Evolutionary conservation across 345 rosid genomes (phyloP).

Genomic region (Bruguiera parviflora): DNA sequence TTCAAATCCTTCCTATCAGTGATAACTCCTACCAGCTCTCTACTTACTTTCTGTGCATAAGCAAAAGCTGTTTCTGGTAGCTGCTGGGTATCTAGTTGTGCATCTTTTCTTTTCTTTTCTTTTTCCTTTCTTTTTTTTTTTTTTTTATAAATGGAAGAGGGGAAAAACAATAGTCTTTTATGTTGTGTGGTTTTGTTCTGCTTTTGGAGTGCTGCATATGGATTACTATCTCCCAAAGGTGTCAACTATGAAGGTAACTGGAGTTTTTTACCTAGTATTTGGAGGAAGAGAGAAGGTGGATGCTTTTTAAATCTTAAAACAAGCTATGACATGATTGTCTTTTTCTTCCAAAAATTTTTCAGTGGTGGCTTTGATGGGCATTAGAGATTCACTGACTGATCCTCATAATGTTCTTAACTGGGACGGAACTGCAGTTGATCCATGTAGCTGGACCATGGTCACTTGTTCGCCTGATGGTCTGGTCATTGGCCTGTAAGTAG

Average conservation of each 20-base stretch:
- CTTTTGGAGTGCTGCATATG: constrained; percentile 44
- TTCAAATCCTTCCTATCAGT: constrained; percentile 3
- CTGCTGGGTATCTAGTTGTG: constrained; percentile 5
- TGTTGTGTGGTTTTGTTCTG: constrained; percentile 32
- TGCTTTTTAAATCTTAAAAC: background rate
- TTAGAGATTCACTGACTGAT: constrained; percentile 48
- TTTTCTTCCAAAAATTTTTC: constrained; percentile 5
- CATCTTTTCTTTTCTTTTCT: background rate
- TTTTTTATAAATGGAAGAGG: constrained; percentile 32
- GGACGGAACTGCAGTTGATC: constrained; percentile 80
- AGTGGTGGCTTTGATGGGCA: constrained; percentile 78
- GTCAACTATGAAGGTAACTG: constrained; percentile 82
- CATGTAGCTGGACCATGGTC: constrained; percentile 82
- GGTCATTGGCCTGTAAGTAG: constrained; percentile 71
- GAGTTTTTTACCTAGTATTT: background rate
- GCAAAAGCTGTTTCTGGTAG: constrained; percentile 19
- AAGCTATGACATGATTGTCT: background rate
- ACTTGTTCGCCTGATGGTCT: constrained; percentile 63
- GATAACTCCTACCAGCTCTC: constrained; percentile 14
- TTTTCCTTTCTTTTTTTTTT: background rate
- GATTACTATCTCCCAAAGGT: constrained; percentile 71
- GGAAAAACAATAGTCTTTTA: constrained; percentile 25
- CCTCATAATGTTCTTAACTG: constrained; percentile 66
- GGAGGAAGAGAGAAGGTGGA: background rate
- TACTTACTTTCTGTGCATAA: constrained; percentile 3